Evolutionary conservation across 23 red algal genomes (phyloP), one percentile per base, ranked within the genome.

Genomic region (Cyanidioschyzon merolae): DNA sequence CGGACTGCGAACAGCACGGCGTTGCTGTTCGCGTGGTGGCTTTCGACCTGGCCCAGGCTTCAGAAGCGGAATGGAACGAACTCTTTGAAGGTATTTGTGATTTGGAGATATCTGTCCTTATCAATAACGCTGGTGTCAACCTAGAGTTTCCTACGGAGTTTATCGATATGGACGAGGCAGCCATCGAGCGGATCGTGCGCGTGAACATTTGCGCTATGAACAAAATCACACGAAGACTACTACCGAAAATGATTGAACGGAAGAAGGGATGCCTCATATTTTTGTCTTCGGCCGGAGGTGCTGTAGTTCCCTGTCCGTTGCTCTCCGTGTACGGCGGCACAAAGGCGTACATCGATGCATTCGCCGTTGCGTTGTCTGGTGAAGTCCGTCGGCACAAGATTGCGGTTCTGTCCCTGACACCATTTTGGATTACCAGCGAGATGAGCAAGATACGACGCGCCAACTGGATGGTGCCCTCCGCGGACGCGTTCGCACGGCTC

Each of bases 111-210:
- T 25, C 68, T 0, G 57, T 98, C 38, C 58, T 98, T 31, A 58
- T 98, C 29, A 98, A 98, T 67, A 98, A 98, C 75, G 94, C 91
- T 26, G 94, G 94, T 67, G 88, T 98, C 29, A 98, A 90, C 41
- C 76, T 98, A 7, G 74, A 82, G 58, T 81, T 89, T 37, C 94
- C 94, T 58, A 98, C 94, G 0, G 84, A 88, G 26, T 91, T 98
- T 80, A 16, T 98, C n/a, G 88, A 98, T 34, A 85, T 87, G 77
- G 77, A 83, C 34, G 76, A 71, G 16, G 82, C 31, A 34, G 40
- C 76, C 0, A 77, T 90, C 15, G 76, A 91, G 38, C 88, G 89
- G 37, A 91, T 98, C 35, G 83, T 98, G 27, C 57, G 39, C 7
- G 82, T 98, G 18, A 98, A 98, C 59, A 82, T 98, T 58, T 18